A percentile compares a stretch with the other conserved stretches of the same genome.
Conservation (phyloP, 2,329 filamentous ascomycete genomes). For the Fusarium chuoi region DNA sequence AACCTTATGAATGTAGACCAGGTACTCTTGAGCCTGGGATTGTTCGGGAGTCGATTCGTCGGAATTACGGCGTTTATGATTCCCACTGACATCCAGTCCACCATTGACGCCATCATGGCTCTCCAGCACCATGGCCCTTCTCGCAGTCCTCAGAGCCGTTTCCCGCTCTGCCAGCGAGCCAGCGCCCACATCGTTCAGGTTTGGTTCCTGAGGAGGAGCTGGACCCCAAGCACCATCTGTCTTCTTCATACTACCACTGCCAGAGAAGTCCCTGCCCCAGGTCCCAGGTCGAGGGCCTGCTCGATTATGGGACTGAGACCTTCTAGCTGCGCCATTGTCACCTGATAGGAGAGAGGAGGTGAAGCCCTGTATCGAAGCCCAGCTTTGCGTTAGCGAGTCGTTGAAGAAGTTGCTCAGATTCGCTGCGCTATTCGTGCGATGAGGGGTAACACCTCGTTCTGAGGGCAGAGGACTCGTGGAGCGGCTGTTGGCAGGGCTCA, state of each 20-base stretch:
- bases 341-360: slow-evolving; percentile 57
- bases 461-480: slow-evolving; percentile 61
- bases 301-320: slow-evolving; percentile 39
- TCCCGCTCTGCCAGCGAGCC: slow-evolving; percentile 66
- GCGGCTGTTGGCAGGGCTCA: slow-evolving; percentile 55
- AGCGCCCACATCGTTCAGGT: slow-evolving; percentile 61
- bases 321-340: slow-evolving; percentile 35
- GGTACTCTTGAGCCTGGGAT: slow-evolving; percentile 74
- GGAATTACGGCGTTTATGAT: slow-evolving; percentile 74
- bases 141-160: slow-evolving; percentile 64
- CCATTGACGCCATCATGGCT: slow-evolving; percentile 70
- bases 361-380: slow-evolving; percentile 66
- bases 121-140: slow-evolving; percentile 69
- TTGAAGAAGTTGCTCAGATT: slow-evolving; percentile 57
- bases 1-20: slow-evolving; percentile 93
- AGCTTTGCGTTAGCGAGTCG: slow-evolving; percentile 63
- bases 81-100: slow-evolving; percentile 64
- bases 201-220: slow-evolving; percentile 51
- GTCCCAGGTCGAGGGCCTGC: slow-evolving; percentile 35
- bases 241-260: slow-evolving; percentile 27
- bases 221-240: slow-evolving; percentile 59
- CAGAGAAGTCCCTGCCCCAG: slow-evolving; percentile 32
- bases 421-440: slow-evolving; percentile 50
- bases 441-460: slow-evolving; percentile 48
- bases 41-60: slow-evolving; percentile 66